phyloP scores from a whole-genome alignment of 2,329 filamentous ascomycete genomes.

The Septoria linicola region DNA sequence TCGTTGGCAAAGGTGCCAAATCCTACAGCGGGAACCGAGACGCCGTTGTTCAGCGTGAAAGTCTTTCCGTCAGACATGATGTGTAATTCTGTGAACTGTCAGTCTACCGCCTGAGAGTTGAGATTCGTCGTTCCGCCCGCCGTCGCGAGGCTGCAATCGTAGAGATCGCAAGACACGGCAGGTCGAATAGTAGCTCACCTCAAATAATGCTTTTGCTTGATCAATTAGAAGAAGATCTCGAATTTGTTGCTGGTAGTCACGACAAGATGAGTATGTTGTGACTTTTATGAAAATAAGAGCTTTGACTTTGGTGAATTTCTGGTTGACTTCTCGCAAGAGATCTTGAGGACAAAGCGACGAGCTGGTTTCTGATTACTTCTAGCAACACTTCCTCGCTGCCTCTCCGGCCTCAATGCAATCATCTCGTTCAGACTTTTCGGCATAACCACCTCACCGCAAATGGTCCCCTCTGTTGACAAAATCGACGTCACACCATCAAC shows the following conservation, averaged over 20 bases:
- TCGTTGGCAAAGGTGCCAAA: slow-evolving; percentile 69
- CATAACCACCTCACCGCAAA: slow-evolving; percentile 5
- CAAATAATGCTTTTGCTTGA: no score
- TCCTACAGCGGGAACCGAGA: slow-evolving; percentile 62
- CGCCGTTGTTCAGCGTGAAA: slow-evolving; percentile 57
- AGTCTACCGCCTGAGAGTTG: not conserved
- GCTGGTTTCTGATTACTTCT: not conserved
- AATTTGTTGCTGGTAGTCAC: no score
- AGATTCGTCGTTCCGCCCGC: no score
- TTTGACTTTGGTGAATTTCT: no score
- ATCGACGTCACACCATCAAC: slow-evolving; percentile 7
- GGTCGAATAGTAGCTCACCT: no score
- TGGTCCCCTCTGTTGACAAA: not conserved
- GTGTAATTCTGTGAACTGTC: slow-evolving; percentile 11
- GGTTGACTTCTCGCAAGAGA: no score
- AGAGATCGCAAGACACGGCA: no score
- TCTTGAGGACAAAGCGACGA: not conserved
- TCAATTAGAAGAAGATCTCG: no score
- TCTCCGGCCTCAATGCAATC: not conserved
- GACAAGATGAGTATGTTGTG: not conserved
- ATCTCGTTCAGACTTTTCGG: slow-evolving; percentile 10
- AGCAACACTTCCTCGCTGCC: not conserved
- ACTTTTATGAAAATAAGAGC: not conserved
- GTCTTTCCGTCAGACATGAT: slow-evolving; percentile 57
- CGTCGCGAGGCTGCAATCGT: no score